Conservation (phyloP, 768 basidiomycete genomes). For the Suillus sp. region DNA sequence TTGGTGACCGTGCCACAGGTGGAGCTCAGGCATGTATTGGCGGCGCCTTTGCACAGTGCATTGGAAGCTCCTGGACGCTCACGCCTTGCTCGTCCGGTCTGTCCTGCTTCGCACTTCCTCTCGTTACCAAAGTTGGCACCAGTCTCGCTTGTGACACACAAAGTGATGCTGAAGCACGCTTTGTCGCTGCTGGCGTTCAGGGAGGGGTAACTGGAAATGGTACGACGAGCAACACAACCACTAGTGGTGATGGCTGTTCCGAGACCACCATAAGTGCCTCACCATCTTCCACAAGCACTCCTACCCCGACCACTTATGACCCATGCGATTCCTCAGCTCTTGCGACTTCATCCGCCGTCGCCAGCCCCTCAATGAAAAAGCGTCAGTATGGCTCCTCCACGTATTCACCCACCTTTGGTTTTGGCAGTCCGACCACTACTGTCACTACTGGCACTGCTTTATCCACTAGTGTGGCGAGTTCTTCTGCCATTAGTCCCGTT, state of each 20-base stretch:
- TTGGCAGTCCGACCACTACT: slow-evolving; percentile 15
- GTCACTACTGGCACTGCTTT: background rate
- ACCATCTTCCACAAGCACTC: background rate
- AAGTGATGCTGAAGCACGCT: slow-evolving; percentile 44
- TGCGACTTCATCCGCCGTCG: slow-evolving; percentile 1
- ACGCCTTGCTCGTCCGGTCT: slow-evolving; percentile 36
- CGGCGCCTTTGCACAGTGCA: slow-evolving; percentile 44
- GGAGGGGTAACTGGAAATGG: slow-evolving; percentile 44
- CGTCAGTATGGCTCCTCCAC: slow-evolving; percentile 11
- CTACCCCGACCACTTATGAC: background rate
- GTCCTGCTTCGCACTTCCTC: slow-evolving; percentile 43
- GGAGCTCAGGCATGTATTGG: slow-evolving; percentile 40
- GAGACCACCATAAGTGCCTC: slow-evolving; percentile 5
- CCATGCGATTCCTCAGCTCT: background rate
- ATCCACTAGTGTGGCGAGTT: background rate
- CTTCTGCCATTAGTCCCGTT: background rate
- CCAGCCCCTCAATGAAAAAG: slow-evolving; percentile 8
- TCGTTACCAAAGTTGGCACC: slow-evolving; percentile 43
- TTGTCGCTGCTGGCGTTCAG: slow-evolving; percentile 43
- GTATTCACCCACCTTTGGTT: slow-evolving; percentile 14
- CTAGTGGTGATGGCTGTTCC: slow-evolving; percentile 1
- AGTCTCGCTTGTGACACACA: slow-evolving; percentile 51
- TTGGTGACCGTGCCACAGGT: slow-evolving; percentile 19
- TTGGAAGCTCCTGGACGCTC: slow-evolving; percentile 34
- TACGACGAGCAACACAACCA: slow-evolving; percentile 11